Evolutionary conservation across 306 rosid species (phyloP), one percentile per base, ranked within the genome.

Genomic region (Sesbania bispinosa): DNA sequence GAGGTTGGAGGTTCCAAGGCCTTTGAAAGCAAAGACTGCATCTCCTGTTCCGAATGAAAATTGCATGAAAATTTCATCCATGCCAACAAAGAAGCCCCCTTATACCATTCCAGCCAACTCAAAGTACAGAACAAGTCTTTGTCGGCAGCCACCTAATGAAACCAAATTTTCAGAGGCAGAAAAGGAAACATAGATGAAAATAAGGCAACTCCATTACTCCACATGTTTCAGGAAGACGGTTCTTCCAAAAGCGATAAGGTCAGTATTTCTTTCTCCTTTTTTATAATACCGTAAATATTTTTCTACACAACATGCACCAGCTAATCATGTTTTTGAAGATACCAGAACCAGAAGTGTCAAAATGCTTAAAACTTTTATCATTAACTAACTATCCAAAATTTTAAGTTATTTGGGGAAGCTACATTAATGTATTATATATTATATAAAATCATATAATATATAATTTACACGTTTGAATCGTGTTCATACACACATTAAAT

Each of bases 1-100:
- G 92, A 90, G 92, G 48, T 80, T 90, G 62, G 96, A 90, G 87
- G 86, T 75, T 68, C 96, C 92, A 39, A 90, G 83, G 79, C 87
- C 83, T 71, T 59, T 82, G 46, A 88, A 67, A 75, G 73, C 74
- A 76, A 81, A 72, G 62, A 66, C 24, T 2, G 41, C 47, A 15
- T 80, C 86, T 63, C 85, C 93, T 30, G 35, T 69, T 57, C 57
- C 39, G 36, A 55, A 65, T 10, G 79, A 29, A 83, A 77, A 45
- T 81, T 80, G 84, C 68, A 46, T 66, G 71, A 82, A 73, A 42
- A 66, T 76, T 54, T 33, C 69, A 27, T 41, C 71, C 50, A 54
- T 71, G 70, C 67, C 73, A 65, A 67, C 62, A 68, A 79, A 80
- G 69, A 85, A 81, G 69, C 86, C 84, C 84, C 62, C 82, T 79